Base-by-base conservation (phyloP, 2,329 filamentous ascomycete species). In the Trichoderma koningiopsis region DNA sequence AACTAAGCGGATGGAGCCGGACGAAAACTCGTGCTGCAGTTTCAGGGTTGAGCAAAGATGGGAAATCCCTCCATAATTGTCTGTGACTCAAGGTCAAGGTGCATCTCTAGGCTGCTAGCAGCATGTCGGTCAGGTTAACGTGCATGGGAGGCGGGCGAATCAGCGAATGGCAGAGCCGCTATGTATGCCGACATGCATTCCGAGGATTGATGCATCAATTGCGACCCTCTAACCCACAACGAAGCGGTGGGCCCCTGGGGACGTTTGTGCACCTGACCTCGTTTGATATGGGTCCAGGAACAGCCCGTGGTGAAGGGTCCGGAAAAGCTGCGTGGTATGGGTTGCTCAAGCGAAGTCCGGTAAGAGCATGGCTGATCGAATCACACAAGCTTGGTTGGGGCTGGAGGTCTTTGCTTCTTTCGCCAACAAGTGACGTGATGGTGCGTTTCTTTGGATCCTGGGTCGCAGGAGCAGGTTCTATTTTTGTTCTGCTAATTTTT, bases 271-370 rank as follows among this genome's bases (percentile, higher is more conserved):
- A 70, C 69, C 69, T 70, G 69, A 70, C 69, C 68, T 70, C 61
- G 47, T 60, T 67, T 61, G 62, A 60, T 59, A 70, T 70, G 68
- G 68, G 68, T 67, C 68, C 68, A 70, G 68, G 68, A 70, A 70
- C 68, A 67, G 35, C 58, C 35, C 63, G 35, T 37, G 56, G 37
- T 19, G 56, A 43, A 8, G 66, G 65, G 31, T 47, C 47, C 14
- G 55, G 14, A 56, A 52, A n/a, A 27, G 22, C 19, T 29, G 35
- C 47, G 57, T 40, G 33, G 24, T 59, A 58, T 49, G 58, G 58
- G 33, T 68, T 49, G 66, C 52, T 68, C 66, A 68, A 68, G 59
- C 59, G 35, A 62, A 43, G 19, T n/a, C 37, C 37, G 19, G 37
- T 43, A 43, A n/a, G 16, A 22, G 47, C 27, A 68, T 49, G 43